Evolutionary conservation across 2,329 filamentous ascomycete genomes (phyloP).

Genomic region (Escovopsis weberi): DNA sequence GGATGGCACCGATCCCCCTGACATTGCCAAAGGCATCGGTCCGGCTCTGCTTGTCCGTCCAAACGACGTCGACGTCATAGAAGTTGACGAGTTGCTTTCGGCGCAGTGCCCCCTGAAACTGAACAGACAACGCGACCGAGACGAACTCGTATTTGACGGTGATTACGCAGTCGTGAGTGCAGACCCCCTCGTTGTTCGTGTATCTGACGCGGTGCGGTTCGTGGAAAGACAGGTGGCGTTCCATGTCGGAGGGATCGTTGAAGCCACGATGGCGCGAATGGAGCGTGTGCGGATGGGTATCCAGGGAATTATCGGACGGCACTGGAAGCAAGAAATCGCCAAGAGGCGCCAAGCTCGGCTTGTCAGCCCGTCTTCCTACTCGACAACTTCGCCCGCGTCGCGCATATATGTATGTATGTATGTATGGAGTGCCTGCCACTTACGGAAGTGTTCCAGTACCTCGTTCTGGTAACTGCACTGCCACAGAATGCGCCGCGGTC

Average conservation of each 20-base stretch:
- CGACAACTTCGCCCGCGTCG: background rate
- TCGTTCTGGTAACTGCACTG: constrained; percentile 38
- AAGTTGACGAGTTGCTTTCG: constrained; percentile 33
- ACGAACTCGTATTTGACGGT: constrained; percentile 38
- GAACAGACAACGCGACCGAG: constrained; percentile 29
- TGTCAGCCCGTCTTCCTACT: background rate
- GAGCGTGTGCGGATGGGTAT: constrained; percentile 33
- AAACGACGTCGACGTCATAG: constrained; percentile 37
- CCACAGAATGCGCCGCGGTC: constrained; percentile 35
- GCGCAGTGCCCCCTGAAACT: constrained; percentile 35
- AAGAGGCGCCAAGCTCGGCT: constrained; percentile 1
- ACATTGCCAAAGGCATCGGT: constrained; percentile 36
- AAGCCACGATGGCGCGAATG: constrained; percentile 37
- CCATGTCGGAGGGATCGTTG: constrained; percentile 33
- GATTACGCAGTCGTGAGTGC: constrained; percentile 33
- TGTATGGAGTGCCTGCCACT: constrained; percentile 7
- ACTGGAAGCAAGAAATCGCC: constrained; percentile 18
- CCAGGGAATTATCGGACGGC: constrained; percentile 28
- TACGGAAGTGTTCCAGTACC: constrained; percentile 36
- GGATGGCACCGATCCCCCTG: constrained; percentile 35
- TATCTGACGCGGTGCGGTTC: constrained; percentile 35
- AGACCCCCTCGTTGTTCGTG: constrained; percentile 29
- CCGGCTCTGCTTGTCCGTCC: constrained; percentile 34
- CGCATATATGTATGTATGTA: background rate
- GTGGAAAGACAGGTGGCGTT: constrained; percentile 32